phyloP scores from a whole-genome alignment of 78 protist species.

The Guillardia theta region DNA sequence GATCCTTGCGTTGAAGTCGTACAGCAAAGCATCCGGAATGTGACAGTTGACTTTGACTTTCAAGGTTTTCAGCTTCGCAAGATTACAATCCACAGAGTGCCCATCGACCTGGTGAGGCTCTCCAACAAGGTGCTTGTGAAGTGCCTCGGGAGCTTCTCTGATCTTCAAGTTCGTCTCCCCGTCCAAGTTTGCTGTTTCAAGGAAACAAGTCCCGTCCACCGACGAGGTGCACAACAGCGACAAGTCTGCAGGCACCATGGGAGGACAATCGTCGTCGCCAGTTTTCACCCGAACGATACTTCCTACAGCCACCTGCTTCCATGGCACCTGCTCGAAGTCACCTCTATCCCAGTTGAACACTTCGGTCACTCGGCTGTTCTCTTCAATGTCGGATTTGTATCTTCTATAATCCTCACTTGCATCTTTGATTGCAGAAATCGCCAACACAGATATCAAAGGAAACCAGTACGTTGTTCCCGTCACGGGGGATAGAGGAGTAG shows the following conservation, averaged over 20 bases:
- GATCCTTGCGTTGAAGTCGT: neutral
- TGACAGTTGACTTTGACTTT: neutral
- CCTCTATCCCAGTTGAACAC: neutral
- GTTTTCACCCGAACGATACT: neutral
- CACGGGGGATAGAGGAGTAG: neutral
- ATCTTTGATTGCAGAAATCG: neutral
- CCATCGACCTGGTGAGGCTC: too few species aligned
- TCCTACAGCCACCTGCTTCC: neutral
- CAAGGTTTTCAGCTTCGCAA: neutral
- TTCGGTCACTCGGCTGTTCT: neutral
- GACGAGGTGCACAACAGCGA: neutral
- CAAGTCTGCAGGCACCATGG: neutral
- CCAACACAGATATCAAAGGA: neutral
- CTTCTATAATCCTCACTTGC: neutral
- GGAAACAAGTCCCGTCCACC: slow-evolving; percentile 57
- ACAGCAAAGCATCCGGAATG: neutral
- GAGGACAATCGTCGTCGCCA: neutral
- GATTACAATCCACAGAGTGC: too few species aligned
- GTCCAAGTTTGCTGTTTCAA: slow-evolving; percentile 81
- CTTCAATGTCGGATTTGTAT: neutral
- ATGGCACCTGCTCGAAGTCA: neutral
- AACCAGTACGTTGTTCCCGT: neutral
- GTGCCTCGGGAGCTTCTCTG: too few species aligned
- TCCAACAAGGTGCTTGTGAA: too few species aligned
- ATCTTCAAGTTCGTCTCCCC: slow-evolving; percentile 78